phyloP scores from a whole-genome alignment of 2,329 filamentous ascomycete species.

The Dactylonectria macrodidyma region DNA sequence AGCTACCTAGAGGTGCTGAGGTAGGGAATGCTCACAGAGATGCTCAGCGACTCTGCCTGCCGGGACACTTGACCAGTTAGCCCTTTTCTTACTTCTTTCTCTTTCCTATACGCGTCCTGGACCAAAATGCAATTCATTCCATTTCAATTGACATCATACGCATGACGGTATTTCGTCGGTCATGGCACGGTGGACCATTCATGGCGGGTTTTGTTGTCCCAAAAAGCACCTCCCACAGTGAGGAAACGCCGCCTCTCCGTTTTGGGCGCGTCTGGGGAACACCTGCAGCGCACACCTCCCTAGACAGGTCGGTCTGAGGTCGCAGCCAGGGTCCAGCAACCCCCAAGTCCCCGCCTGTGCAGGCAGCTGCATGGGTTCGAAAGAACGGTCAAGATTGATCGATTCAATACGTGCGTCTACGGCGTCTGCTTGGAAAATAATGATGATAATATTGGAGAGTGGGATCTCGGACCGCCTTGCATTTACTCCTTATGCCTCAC shows the following conservation, averaged over 20 bases:
- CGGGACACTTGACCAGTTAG: background rate
- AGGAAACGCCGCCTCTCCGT: constrained; percentile 46
- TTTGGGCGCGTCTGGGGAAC: constrained; percentile 43
- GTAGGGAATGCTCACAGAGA: background rate
- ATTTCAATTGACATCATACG: background rate
- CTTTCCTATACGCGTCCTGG: background rate
- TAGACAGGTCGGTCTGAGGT: constrained; percentile 1
- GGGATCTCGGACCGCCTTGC: constrained; percentile 6
- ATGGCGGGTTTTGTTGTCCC: constrained; percentile 5
- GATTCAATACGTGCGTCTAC: constrained; percentile 39
- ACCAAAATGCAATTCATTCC: background rate
- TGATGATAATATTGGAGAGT: background rate
- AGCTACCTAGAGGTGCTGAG: background rate
- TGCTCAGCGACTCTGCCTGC: background rate
- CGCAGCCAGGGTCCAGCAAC: background rate
- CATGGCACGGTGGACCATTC: background rate
- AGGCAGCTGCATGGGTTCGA: constrained; percentile 10
- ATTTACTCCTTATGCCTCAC: background rate
- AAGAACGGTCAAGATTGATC: constrained; percentile 16
- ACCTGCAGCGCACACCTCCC: constrained; percentile 10
- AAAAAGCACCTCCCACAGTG: constrained; percentile 20
- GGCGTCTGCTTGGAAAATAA: constrained; percentile 38
- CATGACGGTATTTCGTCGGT: background rate
- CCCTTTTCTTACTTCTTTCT: background rate
- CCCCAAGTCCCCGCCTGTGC: constrained; percentile 10